Evolutionary conservation across 305 asterid species (phyloP).

Genomic region (Caryopteris hybrid): DNA sequence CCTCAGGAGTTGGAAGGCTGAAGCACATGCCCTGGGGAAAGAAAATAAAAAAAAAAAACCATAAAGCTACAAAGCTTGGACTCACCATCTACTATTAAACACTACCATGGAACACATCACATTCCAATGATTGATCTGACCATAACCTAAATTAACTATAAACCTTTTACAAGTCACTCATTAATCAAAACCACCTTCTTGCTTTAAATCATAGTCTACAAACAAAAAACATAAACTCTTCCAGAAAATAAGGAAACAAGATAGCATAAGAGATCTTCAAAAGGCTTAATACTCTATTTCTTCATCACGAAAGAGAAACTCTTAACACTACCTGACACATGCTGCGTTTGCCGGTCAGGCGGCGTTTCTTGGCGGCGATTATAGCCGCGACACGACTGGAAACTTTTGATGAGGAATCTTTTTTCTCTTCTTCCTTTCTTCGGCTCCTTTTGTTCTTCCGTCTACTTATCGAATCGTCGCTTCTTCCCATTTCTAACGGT

Average conservation of each 20-base stretch:
- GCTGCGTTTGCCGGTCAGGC: slow-evolving; percentile 87
- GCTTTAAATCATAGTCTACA: neutral
- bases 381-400: slow-evolving; percentile 57
- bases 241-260: neutral
- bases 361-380: slow-evolving; percentile 95
- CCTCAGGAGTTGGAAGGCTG: slow-evolving; percentile 77
- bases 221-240: neutral
- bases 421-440: slow-evolving; percentile 44
- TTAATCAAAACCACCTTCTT: neutral
- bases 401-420: slow-evolving; percentile 41
- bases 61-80: neutral
- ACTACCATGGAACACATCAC: neutral
- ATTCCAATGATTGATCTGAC: neutral
- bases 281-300: neutral
- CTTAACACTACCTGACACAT: slow-evolving; percentile 55
- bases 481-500: slow-evolving; percentile 58
- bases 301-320: neutral
- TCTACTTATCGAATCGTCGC: slow-evolving; percentile 73
- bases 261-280: neutral
- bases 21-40: slow-evolving; percentile 99
- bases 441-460: slow-evolving; percentile 55
- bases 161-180: neutral
- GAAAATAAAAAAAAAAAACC: slow-evolving; percentile 18
- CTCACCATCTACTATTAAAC: neutral
- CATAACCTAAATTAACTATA: neutral